A percentile compares a stretch with the other conserved stretches of the same genome.
Conservation (phyloP, 768 basidiomycete genomes). For the Flagelloscypha sp. region DNA sequence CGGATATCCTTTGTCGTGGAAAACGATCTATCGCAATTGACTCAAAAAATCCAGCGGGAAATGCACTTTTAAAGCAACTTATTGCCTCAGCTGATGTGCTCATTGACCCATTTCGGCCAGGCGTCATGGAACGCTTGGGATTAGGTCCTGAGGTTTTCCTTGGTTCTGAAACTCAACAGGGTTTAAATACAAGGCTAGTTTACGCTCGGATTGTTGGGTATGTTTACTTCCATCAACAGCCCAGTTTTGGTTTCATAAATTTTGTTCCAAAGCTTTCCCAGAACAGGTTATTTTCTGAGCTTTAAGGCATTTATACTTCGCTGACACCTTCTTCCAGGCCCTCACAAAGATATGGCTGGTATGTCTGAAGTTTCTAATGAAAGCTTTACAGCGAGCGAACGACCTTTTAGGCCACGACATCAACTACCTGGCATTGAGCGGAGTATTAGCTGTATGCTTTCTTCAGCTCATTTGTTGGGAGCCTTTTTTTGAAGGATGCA, state of each 20-base stretch:
- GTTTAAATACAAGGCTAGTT: slow-evolving; percentile 55
- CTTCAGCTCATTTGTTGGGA: no score
- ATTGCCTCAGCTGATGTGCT: slow-evolving; percentile 66
- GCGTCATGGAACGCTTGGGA: slow-evolving; percentile 70
- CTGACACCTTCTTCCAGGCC: slow-evolving; percentile 33
- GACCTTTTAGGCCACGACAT: slow-evolving; percentile 61
- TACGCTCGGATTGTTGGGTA: slow-evolving; percentile 75
- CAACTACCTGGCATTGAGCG: slow-evolving; percentile 77
- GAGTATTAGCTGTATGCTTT: slow-evolving; percentile 57
- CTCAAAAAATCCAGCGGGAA: slow-evolving; percentile 52
- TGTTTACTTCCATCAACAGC: slow-evolving; percentile 16
- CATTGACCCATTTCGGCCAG: slow-evolving; percentile 79
- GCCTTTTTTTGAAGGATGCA: no score
- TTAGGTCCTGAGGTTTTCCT: slow-evolving; percentile 72
- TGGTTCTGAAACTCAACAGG: slow-evolving; percentile 32
- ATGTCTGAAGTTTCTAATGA: slow-evolving; percentile 11
- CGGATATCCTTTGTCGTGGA: slow-evolving; percentile 55
- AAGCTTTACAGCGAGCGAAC: neutral
- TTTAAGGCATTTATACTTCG: slow-evolving; percentile 6
- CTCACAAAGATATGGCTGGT: slow-evolving; percentile 74
- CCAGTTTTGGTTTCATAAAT: neutral
- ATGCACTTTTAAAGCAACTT: slow-evolving; percentile 46
- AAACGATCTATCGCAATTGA: slow-evolving; percentile 73
- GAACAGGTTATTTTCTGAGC: slow-evolving; percentile 35
- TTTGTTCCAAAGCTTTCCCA: slow-evolving; percentile 41